Base-by-base conservation (phyloP, 306 rosid species). In the Argentina anserina region DNA sequence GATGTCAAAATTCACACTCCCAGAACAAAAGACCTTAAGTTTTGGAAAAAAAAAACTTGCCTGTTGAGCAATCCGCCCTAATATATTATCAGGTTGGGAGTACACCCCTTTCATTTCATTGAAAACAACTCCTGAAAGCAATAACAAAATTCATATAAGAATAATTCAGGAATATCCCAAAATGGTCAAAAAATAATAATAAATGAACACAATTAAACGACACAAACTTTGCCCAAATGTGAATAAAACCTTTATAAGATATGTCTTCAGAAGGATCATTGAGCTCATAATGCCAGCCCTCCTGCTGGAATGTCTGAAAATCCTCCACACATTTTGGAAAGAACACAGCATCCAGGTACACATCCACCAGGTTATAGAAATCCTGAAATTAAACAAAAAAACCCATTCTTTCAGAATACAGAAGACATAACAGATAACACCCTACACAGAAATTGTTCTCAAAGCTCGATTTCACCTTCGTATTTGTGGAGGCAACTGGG, bases 271-370 rank as follows among this genome's bases (percentile, higher is more conserved):
- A 84, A 68, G 99, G 97, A 83, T 95, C 74, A n/a, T 91, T 79
- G 71, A 95, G 96, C 81, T 95, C 99, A 65, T 87, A 95, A 78
- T 95, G 99, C 99, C 99, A 95, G 73, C 99, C 99, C 91, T 95
- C 97, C 80, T 95, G 97, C 76, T 95, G 99, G 81, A 95, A 95
- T 39, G 97, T 91, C 78, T 79, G 87, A 69, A 81, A 55, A 81
- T 95, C 97, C 72, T 95, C 93, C 46, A 91, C 89, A 31, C 99
- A 95, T 66, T 82, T 87, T 6, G 99, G 99, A 80, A 95, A 95
- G 90, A 95, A 95, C 43, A 95, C 99, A 2, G 99, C 99, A 70
- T 95, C 97, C 60, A 95, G 89, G 86, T 95, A 95, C 58, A 95
- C 99, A 65, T 95, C 97, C 20, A 95, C 97, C 78, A 91, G 81